Percentiles rank a stretch among this genome's conserved stretches.
These are phyloP conservation scores for Torulaspora quercuum DNA, from an alignment of 805 yeast species.

Conservation along the genomic window DNA sequence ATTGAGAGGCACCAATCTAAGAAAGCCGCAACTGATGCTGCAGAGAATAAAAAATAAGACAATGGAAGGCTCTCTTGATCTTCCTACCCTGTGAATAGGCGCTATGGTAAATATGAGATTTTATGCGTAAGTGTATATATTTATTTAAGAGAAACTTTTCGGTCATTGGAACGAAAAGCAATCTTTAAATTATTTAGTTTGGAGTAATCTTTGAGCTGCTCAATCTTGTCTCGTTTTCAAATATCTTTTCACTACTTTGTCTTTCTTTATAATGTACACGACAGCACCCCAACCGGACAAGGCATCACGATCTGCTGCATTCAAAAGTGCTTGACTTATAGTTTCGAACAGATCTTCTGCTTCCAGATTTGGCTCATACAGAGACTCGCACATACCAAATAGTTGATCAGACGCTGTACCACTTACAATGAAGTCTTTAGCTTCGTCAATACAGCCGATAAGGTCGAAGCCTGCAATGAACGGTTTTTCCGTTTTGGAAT, in stretches of 20 bases:
- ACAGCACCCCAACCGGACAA: conserved; percentile 98
- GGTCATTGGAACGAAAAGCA: too few species aligned
- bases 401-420: conserved; percentile 98
- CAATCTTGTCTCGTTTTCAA: conserved; percentile 95
- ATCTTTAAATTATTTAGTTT: too few species aligned
- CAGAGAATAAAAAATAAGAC: not conserved
- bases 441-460: conserved; percentile 94
- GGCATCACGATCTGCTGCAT: conserved; percentile 96
- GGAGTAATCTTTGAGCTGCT: too few species aligned
- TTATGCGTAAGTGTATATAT: conserved; percentile 8
- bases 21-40: not conserved
- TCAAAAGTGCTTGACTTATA: conserved; percentile 85
- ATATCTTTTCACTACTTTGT: conserved; percentile 80
- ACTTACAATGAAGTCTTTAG: conserved; percentile 88
- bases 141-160: conserved; percentile 3
- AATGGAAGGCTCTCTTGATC: not conserved
- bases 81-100: conserved; percentile 2
- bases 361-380: conserved; percentile 89
- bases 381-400: conserved; percentile 97
- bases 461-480: conserved; percentile 93
- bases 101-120: not conserved
- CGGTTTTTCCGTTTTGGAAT: conserved; percentile 77
- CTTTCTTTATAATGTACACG: conserved; percentile 87
- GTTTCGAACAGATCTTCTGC: conserved; percentile 96
- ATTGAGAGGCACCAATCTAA: conserved; percentile 51